phyloP scores from a whole-genome alignment of 305 asterid genomes.

The Solanum hybrid region DNA sequence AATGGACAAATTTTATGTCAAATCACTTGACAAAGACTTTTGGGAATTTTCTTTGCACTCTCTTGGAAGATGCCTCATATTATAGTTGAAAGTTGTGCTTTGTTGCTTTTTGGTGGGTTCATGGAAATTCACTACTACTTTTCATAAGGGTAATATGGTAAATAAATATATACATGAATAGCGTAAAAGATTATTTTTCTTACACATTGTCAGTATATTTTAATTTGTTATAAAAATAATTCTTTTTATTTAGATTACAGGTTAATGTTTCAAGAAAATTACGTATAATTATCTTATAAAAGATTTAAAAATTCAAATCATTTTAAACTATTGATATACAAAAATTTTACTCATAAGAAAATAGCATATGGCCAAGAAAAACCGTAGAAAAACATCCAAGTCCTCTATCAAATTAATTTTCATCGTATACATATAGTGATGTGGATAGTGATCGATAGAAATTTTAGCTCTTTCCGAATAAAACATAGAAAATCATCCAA shows the following conservation, averaged over 20 bases:
- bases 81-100: not conserved
- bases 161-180: not conserved
- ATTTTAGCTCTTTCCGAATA: not conserved
- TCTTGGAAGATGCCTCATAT: not conserved
- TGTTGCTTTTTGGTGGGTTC: not conserved
- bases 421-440: not conserved
- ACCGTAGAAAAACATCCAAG: not conserved
- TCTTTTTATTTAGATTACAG: not conserved
- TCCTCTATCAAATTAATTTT: not conserved
- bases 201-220: not conserved
- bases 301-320: not conserved
- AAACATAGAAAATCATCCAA: not conserved
- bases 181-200: not conserved
- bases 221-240: not conserved
- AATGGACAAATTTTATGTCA: not conserved
- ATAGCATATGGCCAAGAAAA: not conserved
- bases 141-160: not conserved
- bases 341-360: not conserved
- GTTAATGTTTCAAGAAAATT: not conserved
- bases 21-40: not conserved
- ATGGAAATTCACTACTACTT: not conserved
- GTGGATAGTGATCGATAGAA: not conserved
- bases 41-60: not conserved
- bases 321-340: not conserved
- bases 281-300: not conserved